Percentiles rank a stretch among this genome's conserved stretches.
phyloP scores from a whole-genome alignment of 2,329 filamentous ascomycete species.

The Apiospora rasikravindrae region DNA sequence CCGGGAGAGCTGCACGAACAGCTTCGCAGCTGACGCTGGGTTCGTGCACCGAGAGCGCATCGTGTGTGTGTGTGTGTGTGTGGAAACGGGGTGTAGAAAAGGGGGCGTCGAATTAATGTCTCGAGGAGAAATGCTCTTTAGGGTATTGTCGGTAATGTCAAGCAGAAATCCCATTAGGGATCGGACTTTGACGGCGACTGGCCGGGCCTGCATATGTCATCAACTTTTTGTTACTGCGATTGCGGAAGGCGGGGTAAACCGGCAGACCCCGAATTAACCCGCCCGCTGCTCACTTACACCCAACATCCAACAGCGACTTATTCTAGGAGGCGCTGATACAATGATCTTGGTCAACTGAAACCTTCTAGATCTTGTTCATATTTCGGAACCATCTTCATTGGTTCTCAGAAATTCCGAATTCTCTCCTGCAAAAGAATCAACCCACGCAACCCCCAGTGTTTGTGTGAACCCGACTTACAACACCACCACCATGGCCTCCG shows the following conservation, averaged over 20 bases:
- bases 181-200: constrained; percentile 2
- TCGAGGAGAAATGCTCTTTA: not conserved
- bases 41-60: constrained; percentile 6
- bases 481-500: not conserved
- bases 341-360: not conserved
- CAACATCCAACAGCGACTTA: not conserved
- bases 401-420: not conserved
- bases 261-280: constrained; percentile 3
- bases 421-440: not conserved
- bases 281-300: not conserved
- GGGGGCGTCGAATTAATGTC: not conserved
- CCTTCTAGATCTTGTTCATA: not conserved
- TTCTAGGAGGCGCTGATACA: not conserved
- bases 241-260: not conserved
- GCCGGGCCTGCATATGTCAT: constrained; percentile 9
- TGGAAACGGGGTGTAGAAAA: not conserved
- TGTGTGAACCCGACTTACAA: not conserved
- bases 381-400: not conserved
- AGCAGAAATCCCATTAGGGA: not conserved
- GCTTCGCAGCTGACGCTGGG: constrained; percentile 34
- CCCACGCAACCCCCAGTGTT: no score
- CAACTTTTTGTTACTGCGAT: constrained; percentile 3
- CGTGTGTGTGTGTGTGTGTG: not conserved
- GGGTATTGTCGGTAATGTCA: not conserved
- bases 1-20: constrained; percentile 39